Evolutionary conservation across 2,329 filamentous ascomycete species (phyloP).

Genomic region (Simplicillium aogashimaense): DNA sequence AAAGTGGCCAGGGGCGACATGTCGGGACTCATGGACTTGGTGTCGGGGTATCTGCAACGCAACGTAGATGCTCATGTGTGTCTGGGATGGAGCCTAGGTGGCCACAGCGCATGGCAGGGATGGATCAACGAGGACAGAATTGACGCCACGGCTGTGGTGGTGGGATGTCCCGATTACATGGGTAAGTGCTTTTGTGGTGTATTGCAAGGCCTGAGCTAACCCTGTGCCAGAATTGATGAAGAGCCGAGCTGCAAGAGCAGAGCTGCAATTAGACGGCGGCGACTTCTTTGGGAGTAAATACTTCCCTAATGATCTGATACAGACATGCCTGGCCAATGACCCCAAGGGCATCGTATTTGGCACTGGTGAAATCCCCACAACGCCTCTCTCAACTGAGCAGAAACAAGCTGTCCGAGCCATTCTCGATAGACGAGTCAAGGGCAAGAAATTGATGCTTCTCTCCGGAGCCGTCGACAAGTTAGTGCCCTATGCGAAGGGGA

Average conservation of each 20-base stretch:
- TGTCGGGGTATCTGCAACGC: slow-evolving; percentile 58
- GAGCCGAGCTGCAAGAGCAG: slow-evolving; percentile 64
- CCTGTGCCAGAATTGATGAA: slow-evolving; percentile 51
- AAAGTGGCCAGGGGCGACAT: slow-evolving; percentile 67
- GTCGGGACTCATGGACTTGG: slow-evolving; percentile 62
- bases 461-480: slow-evolving; percentile 60
- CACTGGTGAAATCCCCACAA: slow-evolving; percentile 23
- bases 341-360: slow-evolving; percentile 67
- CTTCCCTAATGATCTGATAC: slow-evolving; percentile 62
- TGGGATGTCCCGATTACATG: slow-evolving; percentile 85
- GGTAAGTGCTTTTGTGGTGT: slow-evolving; percentile 31
- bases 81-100: slow-evolving; percentile 77
- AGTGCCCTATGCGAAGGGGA: slow-evolving; percentile 55
- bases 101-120: slow-evolving; percentile 78
- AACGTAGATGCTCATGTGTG: slow-evolving; percentile 57
- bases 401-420: slow-evolving; percentile 32
- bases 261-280: slow-evolving; percentile 40
- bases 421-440: slow-evolving; percentile 38
- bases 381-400: slow-evolving; percentile 22
- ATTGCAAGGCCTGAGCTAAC: not conserved
- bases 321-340: slow-evolving; percentile 56
- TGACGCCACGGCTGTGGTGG: slow-evolving; percentile 66
- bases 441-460: slow-evolving; percentile 56
- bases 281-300: slow-evolving; percentile 67
- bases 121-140: slow-evolving; percentile 71